Evolutionary conservation across 352 stramenopile species (phyloP), one percentile per base, ranked within the genome.

Genomic region (Phytopythium ostracodes): DNA sequence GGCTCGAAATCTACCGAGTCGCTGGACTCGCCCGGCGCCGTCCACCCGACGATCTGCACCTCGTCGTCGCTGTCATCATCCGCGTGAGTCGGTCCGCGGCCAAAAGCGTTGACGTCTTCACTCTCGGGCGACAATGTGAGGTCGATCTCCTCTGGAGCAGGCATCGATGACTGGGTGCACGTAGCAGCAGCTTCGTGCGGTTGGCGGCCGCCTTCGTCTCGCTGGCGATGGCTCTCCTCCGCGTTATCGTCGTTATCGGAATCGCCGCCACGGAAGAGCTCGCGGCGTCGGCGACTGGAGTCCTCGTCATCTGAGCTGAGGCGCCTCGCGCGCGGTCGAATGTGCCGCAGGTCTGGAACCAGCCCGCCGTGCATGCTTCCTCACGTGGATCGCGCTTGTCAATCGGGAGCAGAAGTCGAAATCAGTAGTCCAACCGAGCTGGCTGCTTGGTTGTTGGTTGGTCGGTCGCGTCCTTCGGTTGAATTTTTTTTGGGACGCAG

Each of bases 111-210:
- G 57, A 66, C 72, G n/a, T n/a, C n/a, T 8, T 50, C 43, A n/a
- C 43, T 27, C 8, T 50, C n/a, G 20, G 43, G 43, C 11, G n/a
- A 50, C 6, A 73, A 53, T 9, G 82, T 92, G 40, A 92, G 64
- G 33, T 92, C 82, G 51, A 92, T 92, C 46, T 84, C 70, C 40
- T 79, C 66, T 4, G 68, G 62, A 3, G 50, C 63, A n/a, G n/a
- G n/a, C n/a, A n/a, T n/a, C n/a, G n/a, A n/a, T 31, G 43, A 50
- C 20, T 8, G 20, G 11, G 43, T 2, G n/a, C n/a, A 25, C n/a
- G n/a, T 15, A 20, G 20, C 20, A 20, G 20, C 20, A 5, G n/a
- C 15, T 27, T 50, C 20, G 2, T 22, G 38, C 17, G 42, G 38
- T n/a, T 20, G 17, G 3, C 4, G 38, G 17, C 18, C 4, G 17